A percentile compares a stretch with the other conserved stretches of the same genome.
Conservation (phyloP, 1,139 yeast genomes). For the Scheffersomyces insectosa region DNA sequence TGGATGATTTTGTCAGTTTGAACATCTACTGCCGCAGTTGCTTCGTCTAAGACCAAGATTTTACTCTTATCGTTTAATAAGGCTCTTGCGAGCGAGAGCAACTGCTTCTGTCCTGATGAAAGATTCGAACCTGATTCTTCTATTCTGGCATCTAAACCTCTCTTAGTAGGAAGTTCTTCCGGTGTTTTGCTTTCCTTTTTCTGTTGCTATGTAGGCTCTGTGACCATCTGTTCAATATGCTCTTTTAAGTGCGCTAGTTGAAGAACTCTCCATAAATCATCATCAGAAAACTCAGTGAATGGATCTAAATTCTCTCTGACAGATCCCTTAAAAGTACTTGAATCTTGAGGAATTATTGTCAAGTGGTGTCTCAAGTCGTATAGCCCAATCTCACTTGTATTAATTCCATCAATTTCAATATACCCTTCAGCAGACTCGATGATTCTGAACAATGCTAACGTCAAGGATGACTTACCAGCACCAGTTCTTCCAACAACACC, state of each 20-base stretch:
- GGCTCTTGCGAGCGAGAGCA: slow-evolving; percentile 23
- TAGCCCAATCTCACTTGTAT: slow-evolving; percentile 26
- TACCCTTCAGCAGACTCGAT: slow-evolving; percentile 29
- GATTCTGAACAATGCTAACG: slow-evolving; percentile 31
- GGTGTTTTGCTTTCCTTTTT: slow-evolving; percentile 15
- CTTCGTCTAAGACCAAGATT: slow-evolving; percentile 27
- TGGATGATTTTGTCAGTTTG: slow-evolving; percentile 27
- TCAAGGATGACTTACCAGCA: slow-evolving; percentile 33
- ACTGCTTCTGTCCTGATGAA: slow-evolving; percentile 24
- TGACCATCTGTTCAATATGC: slow-evolving; percentile 30
- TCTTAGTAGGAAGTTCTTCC: slow-evolving; percentile 11
- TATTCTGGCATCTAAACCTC: slow-evolving; percentile 19
- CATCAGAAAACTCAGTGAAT: slow-evolving; percentile 23
- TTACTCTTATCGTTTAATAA: slow-evolving; percentile 17
- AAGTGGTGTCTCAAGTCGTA: slow-evolving; percentile 29
- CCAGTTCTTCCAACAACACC: slow-evolving; percentile 37
- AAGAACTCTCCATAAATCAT: slow-evolving; percentile 27
- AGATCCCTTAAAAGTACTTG: slow-evolving; percentile 30
- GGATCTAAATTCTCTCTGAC: slow-evolving; percentile 34
- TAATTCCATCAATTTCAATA: slow-evolving; percentile 26
- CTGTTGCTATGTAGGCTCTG: slow-evolving; percentile 21
- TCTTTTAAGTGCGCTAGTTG: slow-evolving; percentile 30
- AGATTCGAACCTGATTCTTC: slow-evolving; percentile 22
- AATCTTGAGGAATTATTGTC: slow-evolving; percentile 34
- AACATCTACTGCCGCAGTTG: slow-evolving; percentile 29